Conservation (phyloP, 495 filamentous ascomycete species). For the Platismatia glauca region DNA sequence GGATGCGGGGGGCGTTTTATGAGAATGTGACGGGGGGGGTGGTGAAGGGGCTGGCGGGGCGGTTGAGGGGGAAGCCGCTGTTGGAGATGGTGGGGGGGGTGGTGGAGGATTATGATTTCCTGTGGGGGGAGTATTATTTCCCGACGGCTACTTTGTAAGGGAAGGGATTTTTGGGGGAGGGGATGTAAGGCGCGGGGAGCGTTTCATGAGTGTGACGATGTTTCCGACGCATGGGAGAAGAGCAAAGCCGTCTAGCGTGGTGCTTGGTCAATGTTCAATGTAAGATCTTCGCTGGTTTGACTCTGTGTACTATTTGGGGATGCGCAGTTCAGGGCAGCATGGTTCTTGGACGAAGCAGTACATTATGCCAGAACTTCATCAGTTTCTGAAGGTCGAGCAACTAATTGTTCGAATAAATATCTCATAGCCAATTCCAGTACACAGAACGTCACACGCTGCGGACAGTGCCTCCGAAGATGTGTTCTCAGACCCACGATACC, state of each 20-base stretch:
- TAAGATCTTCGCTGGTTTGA: too few relatives aligned
- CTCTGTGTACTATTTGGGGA: too few relatives aligned
- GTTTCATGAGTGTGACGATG: not conserved
- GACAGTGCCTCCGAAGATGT: not conserved
- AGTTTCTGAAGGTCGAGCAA: not conserved
- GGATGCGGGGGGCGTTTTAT: conserved; percentile 92
- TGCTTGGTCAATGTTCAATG: too few relatives aligned
- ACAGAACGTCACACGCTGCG: not conserved
- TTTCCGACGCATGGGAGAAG: not conserved
- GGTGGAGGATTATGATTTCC: conserved; percentile 88
- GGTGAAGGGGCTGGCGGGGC: conserved; percentile 51
- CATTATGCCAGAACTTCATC: not conserved
- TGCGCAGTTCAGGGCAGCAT: too few relatives aligned
- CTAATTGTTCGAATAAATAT: not conserved
- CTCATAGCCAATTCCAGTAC: not conserved
- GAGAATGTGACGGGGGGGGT: conserved; percentile 82
- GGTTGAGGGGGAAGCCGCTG: conserved; percentile 65
- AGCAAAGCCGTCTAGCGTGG: not conserved
- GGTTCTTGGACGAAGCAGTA: not conserved
- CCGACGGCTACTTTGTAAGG: conserved; percentile 54
- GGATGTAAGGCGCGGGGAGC: not conserved
- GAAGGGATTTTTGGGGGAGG: not conserved
- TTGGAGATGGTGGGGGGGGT: conserved; percentile 72
- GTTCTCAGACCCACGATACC: not conserved
- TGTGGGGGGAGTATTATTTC: conserved; percentile 98